phyloP scores from a whole-genome alignment of 2,329 filamentous ascomycete species.

The Thermothelomyces thermophilus region DNA sequence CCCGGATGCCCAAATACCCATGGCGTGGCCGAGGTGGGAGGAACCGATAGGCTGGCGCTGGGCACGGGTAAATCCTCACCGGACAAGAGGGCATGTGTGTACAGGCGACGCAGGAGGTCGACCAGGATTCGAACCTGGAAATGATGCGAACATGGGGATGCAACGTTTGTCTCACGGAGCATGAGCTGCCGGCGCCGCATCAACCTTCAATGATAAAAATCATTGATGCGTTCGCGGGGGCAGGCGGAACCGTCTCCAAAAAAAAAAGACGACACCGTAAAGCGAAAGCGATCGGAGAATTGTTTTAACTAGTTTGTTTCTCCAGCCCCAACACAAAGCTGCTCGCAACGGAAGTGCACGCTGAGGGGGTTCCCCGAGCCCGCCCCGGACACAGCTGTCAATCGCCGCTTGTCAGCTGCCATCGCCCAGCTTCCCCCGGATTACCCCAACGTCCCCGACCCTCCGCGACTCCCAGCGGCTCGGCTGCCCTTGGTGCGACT shows the following conservation, averaged over 20 bases:
- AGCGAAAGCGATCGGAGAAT: not conserved
- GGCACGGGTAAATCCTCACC: slow-evolving; percentile 17
- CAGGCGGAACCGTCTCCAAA: not conserved
- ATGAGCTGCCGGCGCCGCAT: slow-evolving; percentile 2
- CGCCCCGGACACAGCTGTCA: not conserved
- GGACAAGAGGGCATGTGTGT: slow-evolving; percentile 3
- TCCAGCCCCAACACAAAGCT: too few relatives aligned
- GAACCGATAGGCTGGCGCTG: slow-evolving; percentile 17
- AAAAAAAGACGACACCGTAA: too few relatives aligned
- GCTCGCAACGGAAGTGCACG: too few relatives aligned
- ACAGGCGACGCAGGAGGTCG: not conserved
- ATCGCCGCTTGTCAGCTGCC: not conserved
- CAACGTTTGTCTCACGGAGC: slow-evolving; percentile 9
- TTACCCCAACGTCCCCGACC: slow-evolving; percentile 5
- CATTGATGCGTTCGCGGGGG: not conserved
- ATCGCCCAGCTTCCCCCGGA: not conserved
- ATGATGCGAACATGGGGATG: slow-evolving; percentile 7
- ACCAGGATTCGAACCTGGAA: not conserved
- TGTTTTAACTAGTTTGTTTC: not conserved
- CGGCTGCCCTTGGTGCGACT: not conserved
- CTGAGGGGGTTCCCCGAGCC: not conserved
- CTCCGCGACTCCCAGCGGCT: not conserved
- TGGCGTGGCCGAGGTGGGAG: slow-evolving; percentile 17
- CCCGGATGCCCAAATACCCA: slow-evolving; percentile 12
- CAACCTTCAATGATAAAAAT: not conserved